phyloP scores from a whole-genome alignment of 164 flowering plant species.

The Litsea cubeba region DNA sequence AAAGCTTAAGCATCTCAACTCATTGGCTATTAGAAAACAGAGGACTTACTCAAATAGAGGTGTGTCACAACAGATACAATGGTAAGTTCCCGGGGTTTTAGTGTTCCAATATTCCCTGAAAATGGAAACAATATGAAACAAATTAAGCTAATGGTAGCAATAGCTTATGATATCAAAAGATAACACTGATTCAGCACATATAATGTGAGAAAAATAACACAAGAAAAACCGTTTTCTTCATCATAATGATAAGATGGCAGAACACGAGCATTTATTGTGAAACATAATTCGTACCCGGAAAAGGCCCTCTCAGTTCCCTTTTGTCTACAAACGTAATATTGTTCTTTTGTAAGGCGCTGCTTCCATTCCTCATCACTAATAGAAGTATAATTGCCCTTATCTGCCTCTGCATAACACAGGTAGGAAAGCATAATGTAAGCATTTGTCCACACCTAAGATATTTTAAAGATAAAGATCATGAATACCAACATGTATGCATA shows the following conservation, averaged over 20 bases:
- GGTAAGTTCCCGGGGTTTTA: constrained; percentile 76
- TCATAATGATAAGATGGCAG: neutral
- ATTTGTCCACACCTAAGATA: neutral
- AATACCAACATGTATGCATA: too few species aligned
- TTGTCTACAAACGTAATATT: constrained; percentile 61
- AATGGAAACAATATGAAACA: constrained; percentile 5
- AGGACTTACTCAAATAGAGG: constrained; percentile 79
- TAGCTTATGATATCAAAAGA: neutral
- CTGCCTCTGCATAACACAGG: constrained; percentile 30
- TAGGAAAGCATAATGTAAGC: neutral
- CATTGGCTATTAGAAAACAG: neutral
- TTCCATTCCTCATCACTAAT: constrained; percentile 78
- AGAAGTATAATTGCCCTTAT: constrained; percentile 33
- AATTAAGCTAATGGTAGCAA: neutral
- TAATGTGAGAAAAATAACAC: neutral
- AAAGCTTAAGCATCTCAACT: neutral
- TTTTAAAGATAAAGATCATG: too few species aligned
- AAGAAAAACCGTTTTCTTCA: neutral
- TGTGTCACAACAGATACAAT: constrained; percentile 84
- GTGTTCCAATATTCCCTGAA: constrained; percentile 83
- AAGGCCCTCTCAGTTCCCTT: constrained; percentile 96
- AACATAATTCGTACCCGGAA: constrained; percentile 48
- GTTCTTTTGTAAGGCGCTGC: constrained; percentile 61
- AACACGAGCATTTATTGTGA: neutral
- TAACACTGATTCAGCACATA: neutral